A percentile compares a stretch with the other conserved stretches of the same genome.
Evolutionary conservation across 2,329 filamentous ascomycete species (phyloP).

Genomic region (Phaeosphaeriaceae sp.): DNA sequence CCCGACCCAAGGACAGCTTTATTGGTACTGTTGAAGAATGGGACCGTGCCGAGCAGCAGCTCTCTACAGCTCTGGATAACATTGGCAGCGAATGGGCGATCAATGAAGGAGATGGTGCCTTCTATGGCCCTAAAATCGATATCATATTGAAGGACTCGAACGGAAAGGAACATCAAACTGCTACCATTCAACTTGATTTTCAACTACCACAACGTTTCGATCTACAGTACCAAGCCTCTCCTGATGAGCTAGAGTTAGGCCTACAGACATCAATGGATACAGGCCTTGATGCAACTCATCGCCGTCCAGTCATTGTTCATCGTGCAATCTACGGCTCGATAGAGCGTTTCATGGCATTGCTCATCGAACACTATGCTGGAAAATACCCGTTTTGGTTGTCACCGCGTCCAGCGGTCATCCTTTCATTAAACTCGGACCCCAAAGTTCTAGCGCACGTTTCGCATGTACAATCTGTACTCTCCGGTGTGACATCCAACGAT

Average conservation of each 20-base stretch:
- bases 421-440: slow-evolving; percentile 71
- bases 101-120: slow-evolving; percentile 84
- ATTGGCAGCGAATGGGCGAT: slow-evolving; percentile 73
- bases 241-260: slow-evolving; percentile 65
- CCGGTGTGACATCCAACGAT: slow-evolving; percentile 31
- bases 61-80: slow-evolving; percentile 67
- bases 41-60: slow-evolving; percentile 69
- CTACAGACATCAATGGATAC: slow-evolving; percentile 54
- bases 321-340: slow-evolving; percentile 84
- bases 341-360: slow-evolving; percentile 81
- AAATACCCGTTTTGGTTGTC: slow-evolving; percentile 88
- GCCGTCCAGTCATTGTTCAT: slow-evolving; percentile 78
- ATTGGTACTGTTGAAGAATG: slow-evolving; percentile 78
- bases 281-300: slow-evolving; percentile 30
- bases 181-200: slow-evolving; percentile 88
- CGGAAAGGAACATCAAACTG: slow-evolving; percentile 87
- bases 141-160: slow-evolving; percentile 76
- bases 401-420: slow-evolving; percentile 75
- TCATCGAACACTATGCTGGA: slow-evolving; percentile 83
- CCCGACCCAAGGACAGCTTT: slow-evolving; percentile 75
- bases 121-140: slow-evolving; percentile 92
- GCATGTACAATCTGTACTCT: slow-evolving; percentile 45
- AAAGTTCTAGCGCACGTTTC: slow-evolving; percentile 59
- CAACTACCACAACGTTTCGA: slow-evolving; percentile 84
- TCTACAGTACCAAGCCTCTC: slow-evolving; percentile 74